Conservation (phyloP, 2,329 filamentous ascomycete genomes). For the Phialophora verrucosa region DNA sequence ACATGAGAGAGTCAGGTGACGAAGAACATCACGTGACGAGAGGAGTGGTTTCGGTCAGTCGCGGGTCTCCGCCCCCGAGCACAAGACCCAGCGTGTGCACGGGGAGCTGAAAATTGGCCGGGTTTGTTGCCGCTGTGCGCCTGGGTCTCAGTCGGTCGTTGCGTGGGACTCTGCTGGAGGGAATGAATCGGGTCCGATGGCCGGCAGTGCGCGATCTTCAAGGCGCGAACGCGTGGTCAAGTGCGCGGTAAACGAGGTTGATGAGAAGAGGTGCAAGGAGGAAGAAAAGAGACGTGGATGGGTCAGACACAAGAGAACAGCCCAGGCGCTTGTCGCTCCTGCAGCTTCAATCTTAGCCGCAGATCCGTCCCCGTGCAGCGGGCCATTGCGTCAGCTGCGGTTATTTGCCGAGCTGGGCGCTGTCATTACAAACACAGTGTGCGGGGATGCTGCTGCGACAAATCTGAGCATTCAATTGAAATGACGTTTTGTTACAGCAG, state of each 20-base stretch:
- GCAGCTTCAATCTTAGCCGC: conserved; percentile 30
- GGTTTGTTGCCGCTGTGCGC: conserved; percentile 5
- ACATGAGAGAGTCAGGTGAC: conserved; percentile 47
- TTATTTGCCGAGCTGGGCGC: not conserved
- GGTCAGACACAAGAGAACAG: conserved; percentile 23
- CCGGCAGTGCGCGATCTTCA: conserved; percentile 5
- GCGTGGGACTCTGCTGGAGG: not conserved
- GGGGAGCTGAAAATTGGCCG: conserved; percentile 11
- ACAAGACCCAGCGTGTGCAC: not conserved
- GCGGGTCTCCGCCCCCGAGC: conserved; percentile 2
- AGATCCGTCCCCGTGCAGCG: conserved; percentile 21
- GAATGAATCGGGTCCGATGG: not conserved
- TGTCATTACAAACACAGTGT: not conserved
- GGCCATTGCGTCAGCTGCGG: conserved; percentile 15
- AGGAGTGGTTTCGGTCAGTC: conserved; percentile 34
- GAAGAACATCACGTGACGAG: conserved; percentile 63
- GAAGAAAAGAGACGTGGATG: conserved; percentile 36
- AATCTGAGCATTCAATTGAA: not conserved
- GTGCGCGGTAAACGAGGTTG: conserved; percentile 6
- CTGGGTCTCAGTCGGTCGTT: not conserved
- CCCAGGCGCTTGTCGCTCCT: conserved; percentile 21
- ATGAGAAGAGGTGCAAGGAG: conserved; percentile 34
- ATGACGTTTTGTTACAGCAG: not conserved
- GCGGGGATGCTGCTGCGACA: not conserved
- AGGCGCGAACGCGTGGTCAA: conserved; percentile 13